These are phyloP conservation scores for Aspergillus ochraceus DNA, from an alignment of 2,329 filamentous ascomycete genomes.

Conservation along the genomic window DNA sequence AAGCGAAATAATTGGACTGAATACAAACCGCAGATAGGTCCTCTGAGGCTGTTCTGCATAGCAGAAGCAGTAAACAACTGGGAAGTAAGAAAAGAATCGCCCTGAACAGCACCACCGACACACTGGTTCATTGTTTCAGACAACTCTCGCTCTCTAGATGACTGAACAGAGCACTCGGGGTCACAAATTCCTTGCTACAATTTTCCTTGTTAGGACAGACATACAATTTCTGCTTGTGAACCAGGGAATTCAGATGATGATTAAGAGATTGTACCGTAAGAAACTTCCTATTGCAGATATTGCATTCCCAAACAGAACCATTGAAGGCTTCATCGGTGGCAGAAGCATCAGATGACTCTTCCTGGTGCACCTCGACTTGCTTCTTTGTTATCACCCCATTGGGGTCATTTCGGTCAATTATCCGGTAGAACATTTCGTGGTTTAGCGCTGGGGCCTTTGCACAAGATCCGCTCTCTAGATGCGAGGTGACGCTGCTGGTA, in stretches of 20 bases:
- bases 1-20: too few species aligned
- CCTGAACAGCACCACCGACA: slow-evolving; percentile 15
- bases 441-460: slow-evolving; percentile 46
- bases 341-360: slow-evolving; percentile 29
- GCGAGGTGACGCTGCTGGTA: slow-evolving; percentile 56
- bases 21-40: too few species aligned
- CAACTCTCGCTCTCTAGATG: slow-evolving; percentile 50
- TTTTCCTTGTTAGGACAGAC: slow-evolving; percentile 42
- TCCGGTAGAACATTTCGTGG: slow-evolving; percentile 49
- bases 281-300: slow-evolving; percentile 54
- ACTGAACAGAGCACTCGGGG: slow-evolving; percentile 44
- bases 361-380: slow-evolving; percentile 48
- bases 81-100: not conserved
- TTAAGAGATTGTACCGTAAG: slow-evolving; percentile 39
- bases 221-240: slow-evolving; percentile 51
- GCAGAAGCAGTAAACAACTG: too few species aligned
- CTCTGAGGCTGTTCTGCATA: too few species aligned
- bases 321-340: slow-evolving; percentile 50
- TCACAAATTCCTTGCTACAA: slow-evolving; percentile 40
- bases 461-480: slow-evolving; percentile 59
- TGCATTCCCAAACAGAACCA: slow-evolving; percentile 51
- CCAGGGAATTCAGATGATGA: slow-evolving; percentile 56
- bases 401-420: slow-evolving; percentile 47
- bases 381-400: slow-evolving; percentile 53
- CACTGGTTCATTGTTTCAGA: slow-evolving; percentile 40